Conservation (phyloP, 768 basidiomycete species). For the Termitomyces heimii region DNA sequence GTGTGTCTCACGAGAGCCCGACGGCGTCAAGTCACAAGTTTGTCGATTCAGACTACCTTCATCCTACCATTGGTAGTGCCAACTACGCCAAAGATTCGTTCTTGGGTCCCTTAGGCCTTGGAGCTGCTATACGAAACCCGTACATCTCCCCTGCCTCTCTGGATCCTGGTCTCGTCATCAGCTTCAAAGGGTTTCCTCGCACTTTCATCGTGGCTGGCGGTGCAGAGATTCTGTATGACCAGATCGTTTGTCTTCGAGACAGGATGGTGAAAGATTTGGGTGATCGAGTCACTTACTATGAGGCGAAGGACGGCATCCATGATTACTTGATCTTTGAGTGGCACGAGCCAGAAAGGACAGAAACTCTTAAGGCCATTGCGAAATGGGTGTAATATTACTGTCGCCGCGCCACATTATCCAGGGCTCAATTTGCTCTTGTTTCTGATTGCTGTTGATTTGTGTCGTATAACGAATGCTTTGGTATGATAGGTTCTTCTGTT, state of each 20-base stretch:
- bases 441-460: not conserved
- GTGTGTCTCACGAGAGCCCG: slow-evolving; percentile 30
- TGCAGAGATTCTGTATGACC: slow-evolving; percentile 49
- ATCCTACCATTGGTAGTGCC: not conserved
- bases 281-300: slow-evolving; percentile 41
- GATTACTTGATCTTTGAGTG: slow-evolving; percentile 47
- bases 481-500: not conserved
- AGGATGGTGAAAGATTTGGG: slow-evolving; percentile 50
- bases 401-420: not conserved
- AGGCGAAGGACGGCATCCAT: slow-evolving; percentile 49
- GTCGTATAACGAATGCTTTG: not conserved
- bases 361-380: slow-evolving; percentile 41
- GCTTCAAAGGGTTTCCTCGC: slow-evolving; percentile 53
- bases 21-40: slow-evolving; percentile 31
- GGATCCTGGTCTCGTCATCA: slow-evolving; percentile 25
- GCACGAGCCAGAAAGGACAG: slow-evolving; percentile 48
- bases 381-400: slow-evolving; percentile 30
- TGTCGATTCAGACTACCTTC: slow-evolving; percentile 31
- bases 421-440: not conserved
- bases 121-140: slow-evolving; percentile 37
- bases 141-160: slow-evolving; percentile 58
- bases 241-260: slow-evolving; percentile 35
- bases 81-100: slow-evolving; percentile 36
- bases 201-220: slow-evolving; percentile 59
- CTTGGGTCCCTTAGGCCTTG: slow-evolving; percentile 41